Conservation (phyloP, 2,329 filamentous ascomycete species). For the Aspergillus ibericus region DNA sequence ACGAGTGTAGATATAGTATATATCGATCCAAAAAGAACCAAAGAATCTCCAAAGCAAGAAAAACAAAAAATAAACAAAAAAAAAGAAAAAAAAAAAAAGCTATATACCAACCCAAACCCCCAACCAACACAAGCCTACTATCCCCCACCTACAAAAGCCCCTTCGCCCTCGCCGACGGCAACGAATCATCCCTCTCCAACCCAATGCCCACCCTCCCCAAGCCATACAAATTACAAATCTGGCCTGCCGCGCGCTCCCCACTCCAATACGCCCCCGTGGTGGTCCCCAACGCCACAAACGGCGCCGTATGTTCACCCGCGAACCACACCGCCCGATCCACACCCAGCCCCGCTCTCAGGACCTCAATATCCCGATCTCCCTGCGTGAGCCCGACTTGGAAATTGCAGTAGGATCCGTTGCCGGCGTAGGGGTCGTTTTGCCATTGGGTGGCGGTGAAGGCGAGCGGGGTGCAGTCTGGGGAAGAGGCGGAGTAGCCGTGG, state of each 20-base stretch:
- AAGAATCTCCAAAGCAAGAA: not conserved
- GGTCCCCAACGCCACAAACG: slow-evolving; percentile 85
- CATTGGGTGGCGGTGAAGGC: slow-evolving; percentile 71
- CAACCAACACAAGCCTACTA: too few species aligned
- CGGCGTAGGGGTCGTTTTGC: slow-evolving; percentile 75
- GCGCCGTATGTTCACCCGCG: slow-evolving; percentile 86
- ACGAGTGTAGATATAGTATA: not conserved
- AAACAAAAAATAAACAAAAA: not conserved
- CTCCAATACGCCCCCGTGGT: slow-evolving; percentile 91
- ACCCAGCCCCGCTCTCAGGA: slow-evolving; percentile 52
- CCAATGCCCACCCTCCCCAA: slow-evolving; percentile 26
- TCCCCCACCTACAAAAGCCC: not conserved
- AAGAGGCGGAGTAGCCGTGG: slow-evolving; percentile 61
- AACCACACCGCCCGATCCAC: slow-evolving; percentile 71
- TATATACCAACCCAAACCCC: not conserved
- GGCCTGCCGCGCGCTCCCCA: slow-evolving; percentile 72
- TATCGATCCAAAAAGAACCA: not conserved
- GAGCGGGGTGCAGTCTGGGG: slow-evolving; percentile 61
- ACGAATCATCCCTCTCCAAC: slow-evolving; percentile 31
- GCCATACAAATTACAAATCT: slow-evolving; percentile 40
- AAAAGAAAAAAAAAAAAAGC: not conserved
- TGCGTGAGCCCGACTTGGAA: slow-evolving; percentile 74
- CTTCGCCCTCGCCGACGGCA: slow-evolving; percentile 27
- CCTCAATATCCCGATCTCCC: slow-evolving; percentile 70
- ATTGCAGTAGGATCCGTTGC: slow-evolving; percentile 80